These are phyloP conservation scores for Pholiota conissans DNA, from an alignment of 768 basidiomycete species.

Conservation along the genomic window DNA sequence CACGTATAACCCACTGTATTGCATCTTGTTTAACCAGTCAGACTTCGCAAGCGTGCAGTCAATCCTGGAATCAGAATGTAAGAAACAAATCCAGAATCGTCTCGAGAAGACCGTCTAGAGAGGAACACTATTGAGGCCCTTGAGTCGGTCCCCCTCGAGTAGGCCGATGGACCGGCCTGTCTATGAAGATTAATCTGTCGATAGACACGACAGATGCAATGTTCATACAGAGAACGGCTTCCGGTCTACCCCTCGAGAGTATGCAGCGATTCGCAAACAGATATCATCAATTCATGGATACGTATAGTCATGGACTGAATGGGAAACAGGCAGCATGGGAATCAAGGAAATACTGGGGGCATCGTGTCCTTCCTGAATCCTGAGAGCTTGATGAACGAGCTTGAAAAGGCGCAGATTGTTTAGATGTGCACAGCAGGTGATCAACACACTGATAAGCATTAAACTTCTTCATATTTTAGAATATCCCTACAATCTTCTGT, in stretches of 20 bases:
- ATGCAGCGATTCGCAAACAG: not conserved
- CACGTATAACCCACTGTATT: too few species aligned
- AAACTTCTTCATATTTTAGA: not conserved
- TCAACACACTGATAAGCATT: not conserved
- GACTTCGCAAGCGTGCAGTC: not conserved
- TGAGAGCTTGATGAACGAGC: constrained; percentile 5
- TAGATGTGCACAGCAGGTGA: too few species aligned
- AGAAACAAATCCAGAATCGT: constrained; percentile 5
- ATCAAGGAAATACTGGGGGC: constrained; percentile 17
- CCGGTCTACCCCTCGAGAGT: too few species aligned
- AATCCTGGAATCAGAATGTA: not conserved
- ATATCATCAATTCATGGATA: constrained; percentile 21
- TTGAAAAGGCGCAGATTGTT: not conserved
- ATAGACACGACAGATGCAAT: too few species aligned
- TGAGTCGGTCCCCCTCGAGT: not conserved
- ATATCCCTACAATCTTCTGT: not conserved
- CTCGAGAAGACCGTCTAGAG: constrained; percentile 3
- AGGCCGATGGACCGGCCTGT: too few species aligned
- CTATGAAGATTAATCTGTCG: too few species aligned
- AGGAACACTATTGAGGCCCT: not conserved
- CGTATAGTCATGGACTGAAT: constrained; percentile 19
- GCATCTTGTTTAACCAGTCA: not conserved
- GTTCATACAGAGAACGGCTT: too few species aligned
- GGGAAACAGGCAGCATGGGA: constrained; percentile 22
- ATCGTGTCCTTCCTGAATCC: constrained; percentile 17